Base-by-base conservation (phyloP, 768 basidiomycete species). In the Cytidiella melzeri region DNA sequence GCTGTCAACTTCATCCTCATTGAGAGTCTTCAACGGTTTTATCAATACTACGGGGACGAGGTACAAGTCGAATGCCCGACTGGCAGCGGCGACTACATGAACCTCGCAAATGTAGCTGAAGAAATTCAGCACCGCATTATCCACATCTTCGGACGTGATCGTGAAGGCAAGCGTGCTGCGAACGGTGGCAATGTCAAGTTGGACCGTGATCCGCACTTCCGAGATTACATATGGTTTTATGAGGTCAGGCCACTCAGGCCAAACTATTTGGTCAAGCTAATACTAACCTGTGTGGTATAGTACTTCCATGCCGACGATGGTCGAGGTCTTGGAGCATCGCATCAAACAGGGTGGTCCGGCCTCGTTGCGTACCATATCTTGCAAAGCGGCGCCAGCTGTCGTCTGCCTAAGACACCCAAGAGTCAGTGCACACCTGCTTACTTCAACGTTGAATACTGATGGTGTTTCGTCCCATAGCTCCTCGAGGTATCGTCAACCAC, bases 81-180 rank as follows among this genome's bases (percentile, higher is more conserved):
- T 0, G 92, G 93, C 23, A 89, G 86, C 54, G 96, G 96, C n/a
- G 94, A 96, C 57, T 92, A 85, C 67, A 97, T 97, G 93, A 90
- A 92, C 63, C 81, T 99, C 6, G 90, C 86, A 9, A 77, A 81
- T 50, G 92, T 95, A 18, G 92, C 96, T 4, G 95, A 97, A 61
- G 96, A 99, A 67, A 93, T 99, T 48, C 96, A 98, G 66, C 95
- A 98, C 63, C 85, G 96, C n/a, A 83, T 98, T 54, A 99, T 98
- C 48, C 93, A 98, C 66, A 92, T 99, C 59, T 99, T 99, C 61
- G 84, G 90, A n/a, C 82, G 93, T 23, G 95, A 99, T 62, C 66
- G 79, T 54, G 78, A 90, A 52, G 93, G 94, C 9, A 77, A 80
- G 53, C 76, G 96, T 36, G 93, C 96, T 0, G 87, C 86, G 15